Conservation (phyloP, 2,329 filamentous ascomycete genomes). For the Fusarium sp. region DNA sequence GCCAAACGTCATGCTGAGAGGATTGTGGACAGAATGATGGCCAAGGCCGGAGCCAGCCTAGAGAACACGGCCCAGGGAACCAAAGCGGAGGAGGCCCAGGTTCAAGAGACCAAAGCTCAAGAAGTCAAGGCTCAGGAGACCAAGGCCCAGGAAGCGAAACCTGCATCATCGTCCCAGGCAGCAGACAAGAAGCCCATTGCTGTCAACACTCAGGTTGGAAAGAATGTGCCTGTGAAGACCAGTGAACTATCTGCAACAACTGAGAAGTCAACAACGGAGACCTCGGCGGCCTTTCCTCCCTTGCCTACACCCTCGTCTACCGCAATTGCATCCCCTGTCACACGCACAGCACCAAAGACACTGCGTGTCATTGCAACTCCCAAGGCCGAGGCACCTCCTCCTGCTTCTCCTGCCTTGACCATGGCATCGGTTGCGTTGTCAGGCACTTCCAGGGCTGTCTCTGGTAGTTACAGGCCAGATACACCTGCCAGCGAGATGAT, state of each 20-base stretch:
- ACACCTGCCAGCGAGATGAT: constrained; percentile 79
- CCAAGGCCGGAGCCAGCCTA: constrained; percentile 23
- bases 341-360: constrained; percentile 68
- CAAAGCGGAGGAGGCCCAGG: constrained; percentile 24
- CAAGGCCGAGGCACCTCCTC: constrained; percentile 65
- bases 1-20: constrained; percentile 48
- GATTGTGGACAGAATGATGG: constrained; percentile 38
- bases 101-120: constrained; percentile 30
- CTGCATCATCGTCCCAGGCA: constrained; percentile 8
- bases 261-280: constrained; percentile 47
- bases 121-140: constrained; percentile 24
- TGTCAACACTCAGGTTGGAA: constrained; percentile 61
- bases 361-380: constrained; percentile 75
- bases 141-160: constrained; percentile 25
- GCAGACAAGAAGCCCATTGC: constrained; percentile 48
- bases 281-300: constrained; percentile 58
- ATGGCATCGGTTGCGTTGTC: constrained; percentile 46
- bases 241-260: constrained; percentile 41
- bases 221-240: constrained; percentile 45
- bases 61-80: constrained; percentile 23
- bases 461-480: constrained; percentile 64
- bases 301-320: constrained; percentile 58
- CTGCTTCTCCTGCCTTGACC: constrained; percentile 46
- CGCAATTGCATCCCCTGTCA: constrained; percentile 59
- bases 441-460: constrained; percentile 45